Base-by-base conservation (phyloP, 2,329 filamentous ascomycete species). In the Tricladium varicosporioides region DNA sequence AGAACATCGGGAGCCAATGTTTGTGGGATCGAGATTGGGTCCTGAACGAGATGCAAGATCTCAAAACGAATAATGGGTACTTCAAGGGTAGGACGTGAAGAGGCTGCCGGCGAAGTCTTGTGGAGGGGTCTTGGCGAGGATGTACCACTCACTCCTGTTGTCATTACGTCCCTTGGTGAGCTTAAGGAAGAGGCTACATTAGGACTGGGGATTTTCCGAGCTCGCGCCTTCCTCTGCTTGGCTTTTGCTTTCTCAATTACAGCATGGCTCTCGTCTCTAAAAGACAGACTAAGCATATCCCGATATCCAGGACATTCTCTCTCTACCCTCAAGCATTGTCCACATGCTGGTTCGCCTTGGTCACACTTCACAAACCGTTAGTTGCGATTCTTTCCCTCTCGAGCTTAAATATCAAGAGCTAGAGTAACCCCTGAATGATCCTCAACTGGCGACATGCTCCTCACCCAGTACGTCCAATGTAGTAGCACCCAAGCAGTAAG, bases 201-300 rank as follows among this genome's bases (percentile, higher is more conserved):
- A 71, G 71, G 58, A 79, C 76, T 61, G 77, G 77, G 18, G 73
- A 69, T 51, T 47, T 27, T 54, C 19, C 14, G 73, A 68, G 5
- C 65, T 8, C 9, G 10, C 11, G 49, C 49, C 14, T 50, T 50
- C 22, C 36, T 40, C 10, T 36, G 33, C 63, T 5, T 68, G n/a
- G 70, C 72, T 53, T 71, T 60, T 32, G 76, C 79, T 67, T 80
- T 82, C 63, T 78, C 76, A 62, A 80, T 80, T 57, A 82, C 80
- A 66, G 78, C 76, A 40, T 74, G 75, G 62, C 79, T 82, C 67
- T 82, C 79, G 66, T 82, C 78, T 48, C 80, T 74, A 62, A 82
- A 82, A 76, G 82, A 80, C 57, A 82, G 75, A 64, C 82, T 80
- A 48, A 81, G 75, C 51, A 80, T 72, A 61, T 82, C 82, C 33